These are phyloP conservation scores for Dendrostoma leiphaemia DNA, from an alignment of 2,329 filamentous ascomycete species.

Conservation along the genomic window DNA sequence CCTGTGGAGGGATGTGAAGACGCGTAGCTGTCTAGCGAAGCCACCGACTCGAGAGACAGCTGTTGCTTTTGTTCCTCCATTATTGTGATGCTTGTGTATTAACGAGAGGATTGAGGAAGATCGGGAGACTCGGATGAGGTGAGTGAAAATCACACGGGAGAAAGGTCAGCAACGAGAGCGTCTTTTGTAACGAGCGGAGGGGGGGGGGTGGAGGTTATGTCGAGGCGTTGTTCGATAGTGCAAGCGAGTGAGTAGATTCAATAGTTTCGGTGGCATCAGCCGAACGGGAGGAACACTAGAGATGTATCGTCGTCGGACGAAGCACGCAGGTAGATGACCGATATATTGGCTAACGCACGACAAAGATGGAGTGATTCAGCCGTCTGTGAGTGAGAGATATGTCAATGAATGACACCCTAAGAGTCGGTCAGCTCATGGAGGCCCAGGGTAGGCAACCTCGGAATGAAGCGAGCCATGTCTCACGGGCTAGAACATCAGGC, in stretches of 20 bases:
- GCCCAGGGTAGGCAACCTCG: slow-evolving; percentile 4
- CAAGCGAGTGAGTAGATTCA: slow-evolving; percentile 8
- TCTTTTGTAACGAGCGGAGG: slow-evolving; percentile 16
- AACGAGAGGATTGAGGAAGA: background rate
- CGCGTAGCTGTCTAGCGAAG: slow-evolving; percentile 18
- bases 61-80: background rate
- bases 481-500: slow-evolving; percentile 5
- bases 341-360: slow-evolving; percentile 12
- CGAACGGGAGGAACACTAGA: slow-evolving; percentile 12
- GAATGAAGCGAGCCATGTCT: slow-evolving; percentile 15
- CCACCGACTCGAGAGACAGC: background rate
- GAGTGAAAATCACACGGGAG: background rate
- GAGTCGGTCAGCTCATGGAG: slow-evolving; percentile 12
- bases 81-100: background rate
- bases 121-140: background rate
- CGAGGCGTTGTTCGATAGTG: background rate
- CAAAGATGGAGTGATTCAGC: slow-evolving; percentile 9
- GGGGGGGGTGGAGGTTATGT: background rate
- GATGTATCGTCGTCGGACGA: slow-evolving; percentile 11
- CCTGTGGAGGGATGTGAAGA: slow-evolving; percentile 10
- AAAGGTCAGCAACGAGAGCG: slow-evolving; percentile 10
- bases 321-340: background rate
- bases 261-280: slow-evolving; percentile 14
- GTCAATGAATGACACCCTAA: slow-evolving; percentile 1
- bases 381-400: slow-evolving; percentile 7